These are phyloP conservation scores for Coleophoma cylindrospora DNA, from an alignment of 2,329 filamentous ascomycete species.

Conservation along the genomic window DNA sequence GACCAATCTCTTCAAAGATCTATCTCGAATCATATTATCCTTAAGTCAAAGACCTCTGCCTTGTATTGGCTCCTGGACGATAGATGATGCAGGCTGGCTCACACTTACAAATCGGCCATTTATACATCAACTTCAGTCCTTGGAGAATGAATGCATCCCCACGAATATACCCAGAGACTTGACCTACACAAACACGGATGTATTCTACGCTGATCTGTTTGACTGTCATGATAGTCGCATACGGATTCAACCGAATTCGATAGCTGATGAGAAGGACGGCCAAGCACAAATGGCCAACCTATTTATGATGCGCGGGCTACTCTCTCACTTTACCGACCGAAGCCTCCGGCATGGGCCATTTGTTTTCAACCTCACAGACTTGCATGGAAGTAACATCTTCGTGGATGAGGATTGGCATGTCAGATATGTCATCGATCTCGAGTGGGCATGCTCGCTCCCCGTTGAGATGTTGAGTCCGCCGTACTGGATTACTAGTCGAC, in stretches of 20 bases:
- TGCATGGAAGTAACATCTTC: conserved; percentile 34
- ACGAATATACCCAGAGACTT: conserved; percentile 8
- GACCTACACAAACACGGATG: conserved; percentile 26
- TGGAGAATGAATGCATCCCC: background rate
- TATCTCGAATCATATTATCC: conserved; percentile 21
- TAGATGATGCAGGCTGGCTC: background rate
- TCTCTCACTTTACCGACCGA: conserved; percentile 16
- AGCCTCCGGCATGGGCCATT: conserved; percentile 27
- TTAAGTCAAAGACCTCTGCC: conserved; percentile 21
- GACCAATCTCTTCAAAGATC: conserved; percentile 18
- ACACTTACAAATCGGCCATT: background rate
- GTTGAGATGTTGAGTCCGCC: conserved; percentile 26
- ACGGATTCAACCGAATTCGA: conserved; percentile 27
- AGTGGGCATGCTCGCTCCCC: conserved; percentile 26
- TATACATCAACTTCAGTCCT: background rate
- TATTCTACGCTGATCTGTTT: conserved; percentile 27
- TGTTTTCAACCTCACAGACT: conserved; percentile 29
- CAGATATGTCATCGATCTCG: conserved; percentile 27
- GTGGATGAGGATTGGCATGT: conserved; percentile 30
- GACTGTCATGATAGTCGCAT: conserved; percentile 29
- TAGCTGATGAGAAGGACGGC: conserved; percentile 23
- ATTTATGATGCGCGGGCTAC: conserved; percentile 20
- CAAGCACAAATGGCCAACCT: conserved; percentile 25
- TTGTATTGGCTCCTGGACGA: conserved; percentile 21
- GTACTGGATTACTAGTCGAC: conserved; percentile 23